Conservation (phyloP, 2,329 filamentous ascomycete species). For the Epichloe brachyelytri region DNA sequence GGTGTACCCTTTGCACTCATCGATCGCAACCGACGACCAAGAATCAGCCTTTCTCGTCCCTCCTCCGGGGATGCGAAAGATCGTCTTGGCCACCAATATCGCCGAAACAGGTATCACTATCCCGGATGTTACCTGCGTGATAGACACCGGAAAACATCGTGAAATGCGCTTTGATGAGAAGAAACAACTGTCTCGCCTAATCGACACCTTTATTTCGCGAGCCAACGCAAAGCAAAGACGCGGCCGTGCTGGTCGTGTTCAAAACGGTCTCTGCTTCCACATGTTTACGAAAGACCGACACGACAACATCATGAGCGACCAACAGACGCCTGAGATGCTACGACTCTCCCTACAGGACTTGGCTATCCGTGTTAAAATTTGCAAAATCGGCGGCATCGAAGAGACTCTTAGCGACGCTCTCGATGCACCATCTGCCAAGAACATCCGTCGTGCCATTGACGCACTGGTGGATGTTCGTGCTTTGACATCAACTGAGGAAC, state of each 20-base stretch:
- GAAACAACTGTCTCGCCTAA: slow-evolving; percentile 75
- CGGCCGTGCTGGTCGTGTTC: slow-evolving; percentile 87
- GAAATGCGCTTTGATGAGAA: slow-evolving; percentile 96
- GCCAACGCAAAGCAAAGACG: slow-evolving; percentile 93
- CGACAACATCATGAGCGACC: slow-evolving; percentile 72
- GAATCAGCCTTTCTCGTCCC: slow-evolving; percentile 84
- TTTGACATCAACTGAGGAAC: slow-evolving; percentile 64
- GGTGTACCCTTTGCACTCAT: slow-evolving; percentile 82
- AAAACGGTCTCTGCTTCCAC: slow-evolving; percentile 90
- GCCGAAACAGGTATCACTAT: slow-evolving; percentile 98
- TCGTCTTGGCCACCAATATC: slow-evolving; percentile 95
- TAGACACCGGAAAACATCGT: slow-evolving; percentile 93
- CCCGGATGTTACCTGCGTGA: slow-evolving; percentile 90
- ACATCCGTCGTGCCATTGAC: slow-evolving; percentile 85
- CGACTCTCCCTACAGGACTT: slow-evolving; percentile 87
- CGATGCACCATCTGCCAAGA: slow-evolving; percentile 81
- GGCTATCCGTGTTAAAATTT: slow-evolving; percentile 93
- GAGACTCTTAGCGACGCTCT: slow-evolving; percentile 77
- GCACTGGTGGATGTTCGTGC: slow-evolving; percentile 88
- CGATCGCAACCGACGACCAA: slow-evolving; percentile 91
- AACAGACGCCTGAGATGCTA: slow-evolving; percentile 94
- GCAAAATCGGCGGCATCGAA: slow-evolving; percentile 87
- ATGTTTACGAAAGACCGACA: slow-evolving; percentile 85
- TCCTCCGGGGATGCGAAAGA: slow-evolving; percentile 71
- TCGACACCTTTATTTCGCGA: slow-evolving; percentile 89